Base-by-base conservation (phyloP, 306 rosid genomes). In the Clitoria ternatea region DNA sequence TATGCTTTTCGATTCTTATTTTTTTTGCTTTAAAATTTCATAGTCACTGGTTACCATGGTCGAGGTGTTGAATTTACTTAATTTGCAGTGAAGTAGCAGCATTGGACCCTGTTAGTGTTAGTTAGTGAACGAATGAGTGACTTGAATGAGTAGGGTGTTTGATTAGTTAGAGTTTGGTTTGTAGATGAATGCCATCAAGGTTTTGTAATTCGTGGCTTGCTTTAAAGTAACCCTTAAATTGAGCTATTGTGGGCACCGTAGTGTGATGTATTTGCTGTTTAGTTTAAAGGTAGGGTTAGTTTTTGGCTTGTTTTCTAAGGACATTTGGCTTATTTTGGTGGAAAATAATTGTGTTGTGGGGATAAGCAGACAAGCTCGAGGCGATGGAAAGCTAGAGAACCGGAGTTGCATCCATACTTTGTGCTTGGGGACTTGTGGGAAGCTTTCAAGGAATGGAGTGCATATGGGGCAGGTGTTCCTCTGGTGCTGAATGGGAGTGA, bases 401-500 rank as follows among this genome's bases (percentile, higher is more conserved):
- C 80, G 0, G 89, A 86, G 61, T 73, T 81, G n/a, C 84, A 72
- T 72, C 96, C 96, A 0, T 88, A 86, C 80, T 92, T 84, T 79
- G 81, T 87, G 73, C 98, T 92, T 24, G 91, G 96, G 22, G 98
- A 92, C 69, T 77, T 92, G 57, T 92, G 95, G 98, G 96, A 87
- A 18, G 87, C 96, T 6, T 92, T 83, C 66, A 86, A 83, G 78
- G 98, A 92, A 64, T 89, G 96, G 96, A 92, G 98, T 56, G 96
- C 92, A 4, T 92, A 86, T 47, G 98, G 98, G 19, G 90, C 89
- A 0, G 98, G 95, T 55, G 96, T 89, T 15, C 96, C 98, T 27
- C 80, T 89, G 49, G 54, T 89, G 77, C 80, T 92, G 79, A 81
- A 86, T 79, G 96, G 96, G 53, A 83, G 77, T 65, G 90, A 89